A percentile compares a stretch with the other conserved stretches of the same genome.
These are phyloP conservation scores for Ceratobasidium sp. DNA, from an alignment of 1,284 basidiomycete genomes.

Conservation along the genomic window DNA sequence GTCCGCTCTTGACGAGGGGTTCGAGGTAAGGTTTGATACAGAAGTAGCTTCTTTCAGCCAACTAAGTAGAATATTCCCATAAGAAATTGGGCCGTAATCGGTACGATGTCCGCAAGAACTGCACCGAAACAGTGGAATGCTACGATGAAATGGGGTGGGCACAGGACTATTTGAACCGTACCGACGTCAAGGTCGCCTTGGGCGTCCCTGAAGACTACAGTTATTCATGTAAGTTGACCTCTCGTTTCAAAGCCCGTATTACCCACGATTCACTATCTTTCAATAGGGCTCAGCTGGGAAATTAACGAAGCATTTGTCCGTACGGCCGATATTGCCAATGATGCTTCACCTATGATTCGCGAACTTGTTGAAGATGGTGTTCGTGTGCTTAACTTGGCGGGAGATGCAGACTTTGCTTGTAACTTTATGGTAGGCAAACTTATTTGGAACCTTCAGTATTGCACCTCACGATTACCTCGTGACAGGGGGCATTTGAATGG, in stretches of 20 bases:
- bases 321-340: conserved; percentile 24
- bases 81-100: conserved; percentile 17
- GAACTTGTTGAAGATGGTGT: conserved; percentile 35
- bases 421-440: conserved; percentile 23
- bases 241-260: not conserved
- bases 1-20: conserved; percentile 4
- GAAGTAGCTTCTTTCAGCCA: not conserved
- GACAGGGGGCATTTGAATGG: conserved; percentile 32
- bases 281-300: conserved; percentile 18
- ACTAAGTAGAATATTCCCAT: not conserved
- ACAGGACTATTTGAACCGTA: conserved; percentile 26
- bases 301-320: conserved; percentile 23
- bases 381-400: conserved; percentile 32
- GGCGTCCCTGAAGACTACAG: conserved; percentile 20
- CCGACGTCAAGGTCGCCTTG: conserved; percentile 22
- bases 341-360: conserved; percentile 33
- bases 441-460: not conserved
- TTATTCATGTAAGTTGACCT: conserved; percentile 12
- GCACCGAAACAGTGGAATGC: not conserved
- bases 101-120: conserved; percentile 35
- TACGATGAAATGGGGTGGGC: conserved; percentile 34
- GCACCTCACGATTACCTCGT: not conserved
- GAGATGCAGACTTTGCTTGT: conserved; percentile 39
- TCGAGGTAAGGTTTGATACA: conserved; percentile 16
- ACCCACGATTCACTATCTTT: not conserved